Conservation (phyloP, 2,329 filamentous ascomycete genomes). For the Fonsecaea multimorphosa region DNA sequence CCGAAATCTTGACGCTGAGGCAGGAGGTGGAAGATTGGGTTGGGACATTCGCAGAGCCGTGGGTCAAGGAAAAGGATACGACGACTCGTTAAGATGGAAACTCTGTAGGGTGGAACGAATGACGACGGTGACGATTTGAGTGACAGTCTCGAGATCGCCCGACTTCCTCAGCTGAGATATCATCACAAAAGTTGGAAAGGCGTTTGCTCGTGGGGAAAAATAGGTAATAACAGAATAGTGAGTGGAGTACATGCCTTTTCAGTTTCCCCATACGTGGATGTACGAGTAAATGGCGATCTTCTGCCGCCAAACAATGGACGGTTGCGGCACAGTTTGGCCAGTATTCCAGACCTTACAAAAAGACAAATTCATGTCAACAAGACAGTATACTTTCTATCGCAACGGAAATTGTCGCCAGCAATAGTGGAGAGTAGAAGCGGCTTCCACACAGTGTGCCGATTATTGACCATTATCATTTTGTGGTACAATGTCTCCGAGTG, state of each 20-base stretch:
- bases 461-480: neutral
- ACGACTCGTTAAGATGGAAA: constrained; percentile 1
- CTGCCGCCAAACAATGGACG: too few species aligned
- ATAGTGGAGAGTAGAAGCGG: neutral
- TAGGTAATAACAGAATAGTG: neutral
- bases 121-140: neutral
- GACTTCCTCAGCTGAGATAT: neutral
- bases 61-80: constrained; percentile 35
- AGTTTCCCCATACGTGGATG: neutral
- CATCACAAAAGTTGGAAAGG: neutral
- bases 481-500: neutral
- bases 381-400: neutral
- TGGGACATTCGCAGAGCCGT: constrained; percentile 44
- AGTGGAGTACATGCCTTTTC: neutral
- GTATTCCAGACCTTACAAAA: neutral
- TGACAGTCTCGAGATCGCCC: neutral
- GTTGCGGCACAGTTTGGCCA: too few species aligned
- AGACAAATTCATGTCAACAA: neutral
- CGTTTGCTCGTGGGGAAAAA: constrained; percentile 5
- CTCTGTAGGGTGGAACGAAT: neutral
- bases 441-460: neutral
- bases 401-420: neutral
- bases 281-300: neutral
- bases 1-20: constrained; percentile 42
- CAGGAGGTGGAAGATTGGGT: constrained; percentile 45